These are phyloP conservation scores for Atalantia buxifolia DNA, from an alignment of 345 rosid genomes.

Conservation along the genomic window DNA sequence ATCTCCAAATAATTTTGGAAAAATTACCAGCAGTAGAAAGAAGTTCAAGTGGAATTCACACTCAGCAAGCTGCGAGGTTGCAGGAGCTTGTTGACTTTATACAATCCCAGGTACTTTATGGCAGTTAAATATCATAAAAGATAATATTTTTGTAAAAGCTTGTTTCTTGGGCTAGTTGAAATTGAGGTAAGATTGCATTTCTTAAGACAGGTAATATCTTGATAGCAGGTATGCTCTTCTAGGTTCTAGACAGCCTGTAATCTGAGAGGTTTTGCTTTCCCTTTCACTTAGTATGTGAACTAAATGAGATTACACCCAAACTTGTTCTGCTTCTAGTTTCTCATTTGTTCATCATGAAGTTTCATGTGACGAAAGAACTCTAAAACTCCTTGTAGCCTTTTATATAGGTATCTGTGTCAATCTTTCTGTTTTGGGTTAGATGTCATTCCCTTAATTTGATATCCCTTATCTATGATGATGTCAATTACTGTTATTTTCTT, in stretches of 20 bases:
- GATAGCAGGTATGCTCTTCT: not conserved
- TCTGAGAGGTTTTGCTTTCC: not conserved
- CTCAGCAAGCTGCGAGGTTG: slow-evolving; percentile 78
- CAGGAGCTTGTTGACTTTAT: slow-evolving; percentile 89
- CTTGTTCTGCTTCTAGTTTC: not conserved
- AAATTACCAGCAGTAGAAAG: slow-evolving; percentile 65
- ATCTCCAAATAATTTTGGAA: slow-evolving; percentile 89
- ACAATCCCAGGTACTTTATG: slow-evolving; percentile 74
- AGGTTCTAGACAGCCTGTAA: not conserved
- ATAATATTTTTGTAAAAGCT: not conserved
- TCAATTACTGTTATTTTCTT: not conserved
- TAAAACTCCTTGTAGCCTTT: not conserved
- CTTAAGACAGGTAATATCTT: not conserved
- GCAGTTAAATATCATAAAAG: not conserved
- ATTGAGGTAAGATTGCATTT: not conserved
- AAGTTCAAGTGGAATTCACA: slow-evolving; percentile 71
- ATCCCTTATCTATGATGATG: not conserved
- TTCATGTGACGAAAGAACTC: not conserved
- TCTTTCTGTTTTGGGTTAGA: not conserved
- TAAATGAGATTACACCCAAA: not conserved
- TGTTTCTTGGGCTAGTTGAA: not conserved
- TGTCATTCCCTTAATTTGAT: not conserved
- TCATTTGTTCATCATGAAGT: not conserved
- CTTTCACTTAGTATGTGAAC: not conserved
- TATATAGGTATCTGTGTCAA: not conserved